Conservation (phyloP, 257 asterid genomes). For the Primulina huaijiensis region DNA sequence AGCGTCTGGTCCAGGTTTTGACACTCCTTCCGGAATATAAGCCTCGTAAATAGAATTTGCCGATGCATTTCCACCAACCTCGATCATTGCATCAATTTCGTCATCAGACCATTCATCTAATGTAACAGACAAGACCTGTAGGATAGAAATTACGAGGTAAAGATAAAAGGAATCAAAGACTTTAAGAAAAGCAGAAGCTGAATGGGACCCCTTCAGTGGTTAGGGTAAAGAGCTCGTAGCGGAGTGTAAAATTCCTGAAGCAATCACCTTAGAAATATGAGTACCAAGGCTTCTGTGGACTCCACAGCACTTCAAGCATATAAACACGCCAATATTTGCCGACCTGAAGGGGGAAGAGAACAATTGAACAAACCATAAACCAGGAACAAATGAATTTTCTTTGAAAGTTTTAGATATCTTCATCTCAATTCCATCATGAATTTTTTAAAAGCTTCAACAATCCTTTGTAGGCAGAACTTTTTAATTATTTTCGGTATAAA, state of each 20-base stretch:
- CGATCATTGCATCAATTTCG: conserved; percentile 83
- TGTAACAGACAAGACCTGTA: conserved; percentile 93
- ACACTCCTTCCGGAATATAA: conserved; percentile 78
- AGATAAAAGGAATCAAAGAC: not conserved
- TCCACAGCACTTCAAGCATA: conserved; percentile 96
- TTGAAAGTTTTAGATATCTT: not conserved
- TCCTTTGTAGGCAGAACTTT: not conserved
- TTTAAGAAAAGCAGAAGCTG: not conserved
- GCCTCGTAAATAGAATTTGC: conserved; percentile 99
- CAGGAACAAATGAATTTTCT: conserved; percentile 7
- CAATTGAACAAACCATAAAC: not conserved
- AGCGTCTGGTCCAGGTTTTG: conserved; percentile 81
- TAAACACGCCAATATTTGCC: conserved; percentile 90
- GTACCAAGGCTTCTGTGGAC: conserved; percentile 96
- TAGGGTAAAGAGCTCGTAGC: conserved; percentile 11
- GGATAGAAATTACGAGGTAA: conserved; percentile 8
- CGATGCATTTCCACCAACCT: conserved; percentile 93
- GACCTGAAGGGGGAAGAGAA: conserved; percentile 48
- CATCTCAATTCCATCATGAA: not conserved
- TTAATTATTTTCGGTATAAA: conserved; percentile 1
- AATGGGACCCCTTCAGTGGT: not conserved
- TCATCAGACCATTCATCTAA: conserved; percentile 98
- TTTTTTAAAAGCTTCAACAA: not conserved
- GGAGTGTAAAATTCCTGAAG: conserved; percentile 8
- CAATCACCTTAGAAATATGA: conserved; percentile 79